phyloP scores from a whole-genome alignment of 768 basidiomycete genomes.

The Chalciporus sphaerocephalus region DNA sequence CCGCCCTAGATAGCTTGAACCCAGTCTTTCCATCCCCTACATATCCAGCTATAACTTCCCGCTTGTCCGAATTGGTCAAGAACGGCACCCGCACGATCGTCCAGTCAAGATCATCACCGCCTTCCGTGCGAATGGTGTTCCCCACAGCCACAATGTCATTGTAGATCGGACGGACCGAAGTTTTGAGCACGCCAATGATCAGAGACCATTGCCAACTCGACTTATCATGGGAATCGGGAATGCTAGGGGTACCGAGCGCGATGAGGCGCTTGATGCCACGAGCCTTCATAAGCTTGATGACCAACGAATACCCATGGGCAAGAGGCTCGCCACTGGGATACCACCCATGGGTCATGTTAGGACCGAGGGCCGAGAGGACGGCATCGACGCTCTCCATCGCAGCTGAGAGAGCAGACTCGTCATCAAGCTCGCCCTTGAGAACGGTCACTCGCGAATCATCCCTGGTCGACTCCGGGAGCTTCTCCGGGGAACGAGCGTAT shows the following conservation, averaged over 20 bases:
- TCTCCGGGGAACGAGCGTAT: constrained; percentile 61
- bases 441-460: constrained; percentile 44
- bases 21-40: constrained; percentile 59
- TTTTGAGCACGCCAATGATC: constrained; percentile 36
- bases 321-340: constrained; percentile 52
- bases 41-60: constrained; percentile 55
- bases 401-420: constrained; percentile 43
- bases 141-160: constrained; percentile 65
- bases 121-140: constrained; percentile 46
- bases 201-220: constrained; percentile 38
- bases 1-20: constrained; percentile 48
- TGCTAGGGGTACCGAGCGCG: constrained; percentile 63
- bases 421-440: constrained; percentile 52
- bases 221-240: constrained; percentile 57
- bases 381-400: constrained; percentile 57
- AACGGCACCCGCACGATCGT: constrained; percentile 68
- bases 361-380: constrained; percentile 67
- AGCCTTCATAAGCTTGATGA: constrained; percentile 55
- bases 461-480: constrained; percentile 50
- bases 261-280: constrained; percentile 55
- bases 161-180: constrained; percentile 54
- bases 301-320: constrained; percentile 50
- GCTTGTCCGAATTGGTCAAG: constrained; percentile 46
- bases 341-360: constrained; percentile 35
- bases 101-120: constrained; percentile 54